These are phyloP conservation scores for Penicillium psychrofluorescens DNA, from an alignment of 495 filamentous ascomycete species.

Conservation along the genomic window DNA sequence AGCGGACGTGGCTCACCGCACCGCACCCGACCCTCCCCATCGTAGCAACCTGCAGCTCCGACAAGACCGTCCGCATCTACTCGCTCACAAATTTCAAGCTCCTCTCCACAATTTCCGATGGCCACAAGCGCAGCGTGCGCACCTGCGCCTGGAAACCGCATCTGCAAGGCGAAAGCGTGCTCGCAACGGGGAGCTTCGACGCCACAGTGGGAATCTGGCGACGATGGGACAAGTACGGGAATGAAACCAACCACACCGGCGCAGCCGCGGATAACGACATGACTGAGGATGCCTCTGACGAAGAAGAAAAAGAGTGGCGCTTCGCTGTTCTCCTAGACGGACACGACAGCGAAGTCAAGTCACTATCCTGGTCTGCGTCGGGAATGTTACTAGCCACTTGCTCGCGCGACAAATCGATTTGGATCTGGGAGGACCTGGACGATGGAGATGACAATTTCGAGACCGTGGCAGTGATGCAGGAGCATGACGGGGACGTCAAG, in stretches of 20 bases:
- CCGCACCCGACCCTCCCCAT: constrained; percentile 85
- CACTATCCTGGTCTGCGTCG: constrained; percentile 69
- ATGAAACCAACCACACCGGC: constrained; percentile 5
- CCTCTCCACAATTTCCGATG: constrained; percentile 72
- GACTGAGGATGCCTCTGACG: constrained; percentile 7
- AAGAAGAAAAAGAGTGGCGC: constrained; percentile 69
- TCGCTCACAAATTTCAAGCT: constrained; percentile 72
- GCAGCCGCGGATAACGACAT: constrained; percentile 5
- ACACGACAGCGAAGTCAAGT: constrained; percentile 90
- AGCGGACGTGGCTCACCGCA: constrained; percentile 77
- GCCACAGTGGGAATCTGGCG: constrained; percentile 85
- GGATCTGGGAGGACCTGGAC: constrained; percentile 93
- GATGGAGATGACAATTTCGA: constrained; percentile 88
- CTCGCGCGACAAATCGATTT: constrained; percentile 87
- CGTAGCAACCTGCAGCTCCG: constrained; percentile 78
- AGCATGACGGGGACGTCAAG: constrained; percentile 94
- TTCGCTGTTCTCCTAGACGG: constrained; percentile 84
- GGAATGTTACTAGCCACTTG: constrained; percentile 84
- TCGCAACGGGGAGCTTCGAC: constrained; percentile 92
- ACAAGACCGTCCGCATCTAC: constrained; percentile 81
- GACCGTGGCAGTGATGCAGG: constrained; percentile 87
- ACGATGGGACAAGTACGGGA: constrained; percentile 47
- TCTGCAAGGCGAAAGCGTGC: constrained; percentile 53
- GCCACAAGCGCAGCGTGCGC: constrained; percentile 82
- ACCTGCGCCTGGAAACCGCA: constrained; percentile 78